These are phyloP conservation scores for Wickerhamiella bombiphila DNA, from an alignment of 805 yeast genomes.

Conservation along the genomic window DNA sequence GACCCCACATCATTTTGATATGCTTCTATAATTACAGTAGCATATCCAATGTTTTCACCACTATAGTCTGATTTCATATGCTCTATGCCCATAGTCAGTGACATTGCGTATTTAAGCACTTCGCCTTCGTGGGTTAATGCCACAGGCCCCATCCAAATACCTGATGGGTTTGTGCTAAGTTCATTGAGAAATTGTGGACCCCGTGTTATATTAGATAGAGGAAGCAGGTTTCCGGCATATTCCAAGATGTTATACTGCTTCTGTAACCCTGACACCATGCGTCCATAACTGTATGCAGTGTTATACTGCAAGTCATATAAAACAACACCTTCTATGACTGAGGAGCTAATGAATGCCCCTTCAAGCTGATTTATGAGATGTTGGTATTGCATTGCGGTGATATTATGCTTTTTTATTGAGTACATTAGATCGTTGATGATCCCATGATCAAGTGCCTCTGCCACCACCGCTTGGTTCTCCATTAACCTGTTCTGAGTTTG, in stretches of 20 bases:
- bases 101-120: not conserved
- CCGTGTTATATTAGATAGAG: no score
- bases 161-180: no score
- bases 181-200: no score
- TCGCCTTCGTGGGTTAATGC: not conserved
- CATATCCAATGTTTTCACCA: not conserved
- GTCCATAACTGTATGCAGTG: not conserved
- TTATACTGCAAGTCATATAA: not conserved
- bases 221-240: not conserved
- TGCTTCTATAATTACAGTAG: not conserved
- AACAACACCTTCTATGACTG: not conserved
- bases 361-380: not conserved
- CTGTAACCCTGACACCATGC: not conserved
- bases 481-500: slow-evolving; percentile 9
- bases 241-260: not conserved
- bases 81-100: not conserved
- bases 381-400: not conserved
- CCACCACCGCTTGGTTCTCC: no score
- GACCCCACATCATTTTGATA: not conserved
- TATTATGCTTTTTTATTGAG: no score
- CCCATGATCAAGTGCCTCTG: no score
- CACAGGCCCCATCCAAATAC: not conserved
- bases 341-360: not conserved
- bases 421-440: no score
- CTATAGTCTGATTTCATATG: not conserved